phyloP scores from a whole-genome alignment of 108 stramenopile genomes.

The Poteriospumella lacustris region DNA sequence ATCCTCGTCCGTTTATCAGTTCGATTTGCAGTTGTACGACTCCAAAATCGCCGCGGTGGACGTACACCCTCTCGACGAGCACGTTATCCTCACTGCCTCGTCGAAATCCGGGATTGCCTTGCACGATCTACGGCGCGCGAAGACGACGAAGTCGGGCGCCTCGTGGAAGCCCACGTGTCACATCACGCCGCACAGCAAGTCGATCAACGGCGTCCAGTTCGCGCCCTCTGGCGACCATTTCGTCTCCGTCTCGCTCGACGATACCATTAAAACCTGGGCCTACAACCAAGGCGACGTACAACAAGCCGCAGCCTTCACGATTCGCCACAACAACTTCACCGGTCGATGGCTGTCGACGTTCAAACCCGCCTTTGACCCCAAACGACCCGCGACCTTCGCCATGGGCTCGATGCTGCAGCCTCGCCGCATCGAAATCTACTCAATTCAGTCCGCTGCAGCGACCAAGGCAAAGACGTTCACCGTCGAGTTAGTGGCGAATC shows the following conservation, averaged over 20 bases:
- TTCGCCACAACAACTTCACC: conserved; percentile 34
- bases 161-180: not conserved
- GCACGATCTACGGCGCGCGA: conserved; percentile 1
- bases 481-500: too few species aligned
- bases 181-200: conserved; percentile 17
- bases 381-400: conserved; percentile 13
- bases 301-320: not conserved
- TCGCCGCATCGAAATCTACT: conserved; percentile 31
- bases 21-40: not conserved
- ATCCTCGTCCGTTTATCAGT: not conserved
- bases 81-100: conserved; percentile 15
- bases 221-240: conserved; percentile 22
- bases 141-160: not conserved
- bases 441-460: too few species aligned
- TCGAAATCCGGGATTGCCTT: not conserved
- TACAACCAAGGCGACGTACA: not conserved
- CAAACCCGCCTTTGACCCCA: conserved; percentile 28
- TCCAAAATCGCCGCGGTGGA: conserved; percentile 6
- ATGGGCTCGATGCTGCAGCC: conserved; percentile 27
- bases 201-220: conserved; percentile 24
- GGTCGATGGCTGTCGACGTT: conserved; percentile 34
- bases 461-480: too few species aligned
- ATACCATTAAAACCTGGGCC: conserved; percentile 12
- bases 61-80: conserved; percentile 23
- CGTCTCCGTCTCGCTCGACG: conserved; percentile 25